Evolutionary conservation across 352 stramenopile genomes (phyloP), one percentile per base, ranked within the genome.

Genomic region (Pythium myriotylum): DNA sequence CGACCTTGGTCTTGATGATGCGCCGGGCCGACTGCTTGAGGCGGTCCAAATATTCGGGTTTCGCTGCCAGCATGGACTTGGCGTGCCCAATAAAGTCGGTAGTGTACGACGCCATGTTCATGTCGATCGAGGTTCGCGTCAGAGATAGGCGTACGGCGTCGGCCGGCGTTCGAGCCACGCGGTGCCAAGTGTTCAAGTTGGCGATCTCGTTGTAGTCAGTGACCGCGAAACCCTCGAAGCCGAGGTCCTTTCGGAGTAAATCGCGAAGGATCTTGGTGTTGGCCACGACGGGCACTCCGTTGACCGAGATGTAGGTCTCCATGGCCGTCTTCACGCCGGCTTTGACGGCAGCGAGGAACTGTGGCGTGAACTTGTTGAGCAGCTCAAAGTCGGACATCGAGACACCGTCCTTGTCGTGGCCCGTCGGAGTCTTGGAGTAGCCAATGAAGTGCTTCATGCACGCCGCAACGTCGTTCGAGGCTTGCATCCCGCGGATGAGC

Each of bases 281-380:
- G 13, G 81, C 75, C 5, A 96, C 84, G 10, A 98, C 88, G 0
- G 95, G 95, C 22, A 97, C 79, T 7, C 91, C 91, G 54, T 97
- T 97, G 53, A 97, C 66, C 57, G 96, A 94, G 33, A 92, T 89
- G 76, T 98, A 98, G 49, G 71, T 96, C 70, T 97, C 93, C 95
- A 98, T 98, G 2, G 93, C 83, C 0, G 92, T 93, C 59, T 95
- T 76, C 3, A 83, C 83, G 6, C 84, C 86, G 2, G 94, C 85
- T 24, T 87, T 72, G n/a, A 96, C 82, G 10, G 88, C 89, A 0
- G 86, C 82, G 17, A 92, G 59, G 54, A 96, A 97, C 0, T 88
- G 75, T 26, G 79, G 86, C 10, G 86, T 78, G 54, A 96, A 96
- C 59, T 89, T 77, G 56, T 95, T 95, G 64, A 94, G 77, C 45